Conservation (phyloP, 1,139 yeast species). For the Yamadazyma epiphylla region DNA sequence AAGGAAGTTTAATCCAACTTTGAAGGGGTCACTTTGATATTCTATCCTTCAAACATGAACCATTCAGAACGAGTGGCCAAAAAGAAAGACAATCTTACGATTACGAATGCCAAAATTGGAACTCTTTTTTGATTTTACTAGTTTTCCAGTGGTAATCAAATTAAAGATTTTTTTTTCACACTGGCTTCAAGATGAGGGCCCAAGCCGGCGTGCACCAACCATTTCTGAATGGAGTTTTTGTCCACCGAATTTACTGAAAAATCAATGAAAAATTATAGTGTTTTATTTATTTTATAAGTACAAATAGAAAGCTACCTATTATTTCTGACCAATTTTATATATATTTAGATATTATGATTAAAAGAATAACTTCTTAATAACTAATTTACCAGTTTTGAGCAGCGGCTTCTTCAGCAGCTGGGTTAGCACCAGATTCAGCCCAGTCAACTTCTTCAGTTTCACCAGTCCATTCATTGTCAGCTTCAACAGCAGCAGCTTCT, state of each 20-base stretch:
- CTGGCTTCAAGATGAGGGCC: too few relatives aligned
- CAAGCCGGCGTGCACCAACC: too few relatives aligned
- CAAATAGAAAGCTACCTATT: too few relatives aligned
- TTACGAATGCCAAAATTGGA: constrained; percentile 18
- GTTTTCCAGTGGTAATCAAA: constrained; percentile 45
- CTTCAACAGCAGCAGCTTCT: constrained; percentile 45
- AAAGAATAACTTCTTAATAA: constrained; percentile 4
- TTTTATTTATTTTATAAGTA: constrained; percentile 20
- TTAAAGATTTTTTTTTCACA: constrained; percentile 16
- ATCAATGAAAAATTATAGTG: constrained; percentile 7
- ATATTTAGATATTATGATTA: constrained; percentile 2
- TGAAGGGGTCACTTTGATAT: constrained; percentile 9
- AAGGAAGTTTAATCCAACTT: constrained; percentile 12
- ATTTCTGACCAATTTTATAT: background rate
- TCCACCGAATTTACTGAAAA: constrained; percentile 2
- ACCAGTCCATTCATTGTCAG: constrained; percentile 52
- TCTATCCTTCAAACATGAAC: constrained; percentile 8
- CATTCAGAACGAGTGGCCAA: constrained; percentile 19
- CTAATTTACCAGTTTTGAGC: constrained; percentile 47
- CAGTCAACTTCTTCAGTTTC: constrained; percentile 62
- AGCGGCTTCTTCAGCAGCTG: constrained; percentile 79
- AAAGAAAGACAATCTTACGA: constrained; percentile 7
- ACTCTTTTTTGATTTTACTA: constrained; percentile 27
- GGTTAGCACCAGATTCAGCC: constrained; percentile 64
- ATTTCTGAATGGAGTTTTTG: too few relatives aligned